Percentiles rank a stretch among this genome's conserved stretches.
phyloP scores from a whole-genome alignment of 176 grass and related monocot species.

The Aegilops longissima region DNA sequence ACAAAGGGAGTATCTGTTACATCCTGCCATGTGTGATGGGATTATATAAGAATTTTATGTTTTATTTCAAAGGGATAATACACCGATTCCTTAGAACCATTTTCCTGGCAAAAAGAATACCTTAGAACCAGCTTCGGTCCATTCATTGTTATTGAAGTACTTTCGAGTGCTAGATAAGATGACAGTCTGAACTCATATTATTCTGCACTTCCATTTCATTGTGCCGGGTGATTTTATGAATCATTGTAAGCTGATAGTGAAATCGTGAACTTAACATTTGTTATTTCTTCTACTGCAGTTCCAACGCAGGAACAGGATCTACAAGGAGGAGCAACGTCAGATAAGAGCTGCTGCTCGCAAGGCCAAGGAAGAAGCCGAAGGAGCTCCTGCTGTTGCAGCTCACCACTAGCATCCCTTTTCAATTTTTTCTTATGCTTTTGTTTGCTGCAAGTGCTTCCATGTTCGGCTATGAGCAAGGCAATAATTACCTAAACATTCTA shows the following conservation, averaged over 20 bases:
- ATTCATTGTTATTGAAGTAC: not conserved
- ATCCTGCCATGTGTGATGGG: not conserved
- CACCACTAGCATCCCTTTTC: conserved; percentile 45
- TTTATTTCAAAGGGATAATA: not conserved
- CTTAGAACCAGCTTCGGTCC: not conserved
- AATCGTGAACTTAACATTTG: not conserved
- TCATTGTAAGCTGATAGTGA: not conserved
- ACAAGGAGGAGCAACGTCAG: conserved; percentile 98
- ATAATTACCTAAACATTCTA: conserved; percentile 31
- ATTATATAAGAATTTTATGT: not conserved
- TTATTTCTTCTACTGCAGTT: conserved; percentile 56
- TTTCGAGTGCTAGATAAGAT: not conserved
- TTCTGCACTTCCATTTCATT: conserved; percentile 3
- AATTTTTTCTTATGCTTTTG: conserved; percentile 24
- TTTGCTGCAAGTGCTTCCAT: conserved; percentile 26
- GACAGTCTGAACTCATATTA: not conserved
- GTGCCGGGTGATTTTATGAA: not conserved
- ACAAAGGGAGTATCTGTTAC: not conserved
- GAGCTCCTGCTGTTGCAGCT: conserved; percentile 32
- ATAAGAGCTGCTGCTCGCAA: conserved; percentile 63
- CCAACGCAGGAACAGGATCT: conserved; percentile 93
- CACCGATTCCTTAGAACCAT: not conserved
- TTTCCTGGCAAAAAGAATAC: not conserved
- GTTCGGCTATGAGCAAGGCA: conserved; percentile 41
- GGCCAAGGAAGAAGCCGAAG: conserved; percentile 65